Base-by-base conservation (phyloP, 2,329 filamentous ascomycete genomes). In the Colletotrichum musicola region DNA sequence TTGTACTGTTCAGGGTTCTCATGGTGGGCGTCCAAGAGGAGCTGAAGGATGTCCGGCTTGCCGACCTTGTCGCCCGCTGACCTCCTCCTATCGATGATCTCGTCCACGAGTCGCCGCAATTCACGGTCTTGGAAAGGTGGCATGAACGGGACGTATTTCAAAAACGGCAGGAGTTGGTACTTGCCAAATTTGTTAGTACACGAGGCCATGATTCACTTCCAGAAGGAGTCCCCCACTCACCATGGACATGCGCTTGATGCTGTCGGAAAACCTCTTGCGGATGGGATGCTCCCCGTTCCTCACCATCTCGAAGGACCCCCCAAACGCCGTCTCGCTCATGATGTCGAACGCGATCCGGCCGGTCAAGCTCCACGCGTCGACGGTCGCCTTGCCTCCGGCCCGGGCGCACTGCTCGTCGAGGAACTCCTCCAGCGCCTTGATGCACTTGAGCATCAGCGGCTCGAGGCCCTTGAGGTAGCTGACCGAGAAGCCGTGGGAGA, bases 111-210 rank as follows among this genome's bases (percentile, higher is more conserved):
- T 7, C 50, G 20, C 18, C n/a, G 30, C 1, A 64, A 54, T 18
- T 64, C 46, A 22, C 55, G 46, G 13, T 64, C 62, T 20, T 51
- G 46, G 6, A 51, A 59, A 5, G 35, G 20, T 1, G 55, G 62
- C 18, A 51, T 18, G 55, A 61, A 64, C 6, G 62, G 62, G 14
- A 64, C 27, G 12, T 53, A 53, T 22, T 51, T 50, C 18, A 60
- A 16, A 14, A 60, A 64, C 2, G 62, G 62, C 1, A 64, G 13
- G 1, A 49, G 47, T 64, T 64, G 55, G n/a, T 64, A 64, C 62
- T 64, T 53, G n/a, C 6, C 14, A 16, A 2, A 10, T 10, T 20
- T 6, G 60, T 55, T 16, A 56, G 49, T 42, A 9, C 30, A 9
- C 10, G 40, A 2, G 7, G n/a, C 30, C n/a, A 13, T 14, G 7